Evolutionary conservation across 345 rosid species (phyloP).

Genomic region (Geranium brycei): DNA sequence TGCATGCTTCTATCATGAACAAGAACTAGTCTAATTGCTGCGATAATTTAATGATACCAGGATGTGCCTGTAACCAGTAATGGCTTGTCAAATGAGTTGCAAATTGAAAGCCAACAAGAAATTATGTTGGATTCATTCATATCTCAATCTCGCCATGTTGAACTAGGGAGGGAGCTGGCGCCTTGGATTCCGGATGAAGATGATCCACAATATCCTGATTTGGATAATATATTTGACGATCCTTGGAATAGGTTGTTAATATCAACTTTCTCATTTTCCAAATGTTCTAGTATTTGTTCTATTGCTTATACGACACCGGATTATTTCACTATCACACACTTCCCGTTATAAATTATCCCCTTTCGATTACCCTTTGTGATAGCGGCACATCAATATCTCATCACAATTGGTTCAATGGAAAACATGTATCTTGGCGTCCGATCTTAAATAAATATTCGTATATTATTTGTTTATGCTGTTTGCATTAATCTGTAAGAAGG

Average conservation of each 20-base stretch:
- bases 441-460: background rate
- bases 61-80: constrained; percentile 65
- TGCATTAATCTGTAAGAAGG: background rate
- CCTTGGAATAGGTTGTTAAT: constrained; percentile 48
- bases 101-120: constrained; percentile 46
- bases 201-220: constrained; percentile 45
- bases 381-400: too few species aligned
- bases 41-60: constrained; percentile 19
- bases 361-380: too few species aligned
- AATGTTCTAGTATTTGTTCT: constrained; percentile 10
- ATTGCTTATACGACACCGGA: background rate
- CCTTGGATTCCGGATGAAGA: constrained; percentile 81
- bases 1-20: background rate
- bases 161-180: constrained; percentile 60
- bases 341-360: too few species aligned
- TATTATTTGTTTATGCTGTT: background rate
- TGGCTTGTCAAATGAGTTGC: constrained; percentile 39
- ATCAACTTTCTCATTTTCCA: constrained; percentile 6
- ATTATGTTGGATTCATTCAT: constrained; percentile 66
- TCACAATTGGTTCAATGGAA: too few species aligned
- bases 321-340: too few species aligned
- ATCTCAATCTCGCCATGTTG: constrained; percentile 48
- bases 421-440: background rate
- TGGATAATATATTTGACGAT: constrained; percentile 61
- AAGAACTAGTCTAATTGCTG: background rate